A percentile compares a stretch with the other conserved stretches of the same genome.
These are phyloP conservation scores for Saturnispora gosingensis DNA, from an alignment of 805 yeast species.

Conservation along the genomic window DNA sequence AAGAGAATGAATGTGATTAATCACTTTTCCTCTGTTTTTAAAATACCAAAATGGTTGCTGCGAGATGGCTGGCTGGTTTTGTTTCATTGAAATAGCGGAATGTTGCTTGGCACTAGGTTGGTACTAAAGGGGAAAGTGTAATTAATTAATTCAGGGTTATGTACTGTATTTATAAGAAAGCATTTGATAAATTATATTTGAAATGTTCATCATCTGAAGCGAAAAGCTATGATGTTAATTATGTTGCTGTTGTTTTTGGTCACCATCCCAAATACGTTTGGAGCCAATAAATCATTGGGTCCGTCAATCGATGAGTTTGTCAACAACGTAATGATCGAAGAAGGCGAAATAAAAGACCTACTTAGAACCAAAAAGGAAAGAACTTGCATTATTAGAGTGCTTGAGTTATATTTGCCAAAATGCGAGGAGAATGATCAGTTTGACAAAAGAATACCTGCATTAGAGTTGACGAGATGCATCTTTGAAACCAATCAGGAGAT, in stretches of 20 bases:
- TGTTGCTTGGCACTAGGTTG: background rate
- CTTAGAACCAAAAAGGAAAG: background rate
- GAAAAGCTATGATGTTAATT: background rate
- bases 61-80: background rate
- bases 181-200: background rate
- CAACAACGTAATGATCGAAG: background rate
- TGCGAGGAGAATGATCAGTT: background rate
- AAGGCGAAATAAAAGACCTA: background rate
- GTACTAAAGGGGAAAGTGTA: background rate
- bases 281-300: background rate
- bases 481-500: conserved; percentile 6
- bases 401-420: background rate
- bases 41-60: background rate
- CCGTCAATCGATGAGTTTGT: background rate
- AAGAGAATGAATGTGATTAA: conserved; percentile 1
- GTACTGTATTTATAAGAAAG: background rate
- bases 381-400: conserved; percentile 1
- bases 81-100: background rate
- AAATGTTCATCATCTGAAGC: background rate
- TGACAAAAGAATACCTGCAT: conserved; percentile 8
- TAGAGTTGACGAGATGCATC: conserved; percentile 14
- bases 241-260: background rate
- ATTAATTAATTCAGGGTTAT: background rate
- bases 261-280: background rate
- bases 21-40: conserved; percentile 1